Conservation (phyloP, 305 asterid species). For the Stenogyne calaminthoides region DNA sequence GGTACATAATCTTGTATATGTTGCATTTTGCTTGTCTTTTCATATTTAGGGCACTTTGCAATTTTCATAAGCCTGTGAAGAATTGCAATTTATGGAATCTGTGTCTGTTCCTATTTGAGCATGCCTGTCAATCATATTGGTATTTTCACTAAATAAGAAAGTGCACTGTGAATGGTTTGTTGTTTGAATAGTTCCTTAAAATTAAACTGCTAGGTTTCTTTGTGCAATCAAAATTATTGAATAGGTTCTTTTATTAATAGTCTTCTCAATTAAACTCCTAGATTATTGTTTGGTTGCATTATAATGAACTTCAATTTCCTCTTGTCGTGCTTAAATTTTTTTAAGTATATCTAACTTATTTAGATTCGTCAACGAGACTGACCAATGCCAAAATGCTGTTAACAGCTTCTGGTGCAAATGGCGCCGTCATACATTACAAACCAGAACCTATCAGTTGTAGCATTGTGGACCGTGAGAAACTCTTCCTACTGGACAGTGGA, state of each 20-base stretch:
- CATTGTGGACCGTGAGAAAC: slow-evolving; percentile 68
- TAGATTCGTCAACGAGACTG: slow-evolving; percentile 20
- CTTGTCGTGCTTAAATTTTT: not conserved
- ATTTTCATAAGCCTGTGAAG: not conserved
- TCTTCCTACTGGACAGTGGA: slow-evolving; percentile 95
- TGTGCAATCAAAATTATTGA: not conserved
- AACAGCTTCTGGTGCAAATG: slow-evolving; percentile 95
- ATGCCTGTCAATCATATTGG: not conserved
- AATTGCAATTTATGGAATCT: not conserved
- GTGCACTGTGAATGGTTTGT: not conserved
- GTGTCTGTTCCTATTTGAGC: not conserved
- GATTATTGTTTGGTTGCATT: not conserved
- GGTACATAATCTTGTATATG: slow-evolving; percentile 48
- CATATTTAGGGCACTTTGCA: slow-evolving; percentile 1
- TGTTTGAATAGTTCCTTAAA: not conserved
- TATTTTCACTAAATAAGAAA: slow-evolving; percentile 1
- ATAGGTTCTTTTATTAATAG: not conserved
- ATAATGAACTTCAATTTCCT: slow-evolving; percentile 13
- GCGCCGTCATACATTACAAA: slow-evolving; percentile 93
- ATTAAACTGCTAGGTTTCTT: not conserved
- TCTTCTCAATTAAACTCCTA: not conserved
- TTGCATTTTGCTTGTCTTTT: slow-evolving; percentile 24
- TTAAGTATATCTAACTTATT: slow-evolving; percentile 21
- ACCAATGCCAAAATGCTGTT: slow-evolving; percentile 24
- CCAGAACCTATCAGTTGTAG: slow-evolving; percentile 85